Base-by-base conservation (phyloP, 345 rosid genomes). In the Atalantia buxifolia region DNA sequence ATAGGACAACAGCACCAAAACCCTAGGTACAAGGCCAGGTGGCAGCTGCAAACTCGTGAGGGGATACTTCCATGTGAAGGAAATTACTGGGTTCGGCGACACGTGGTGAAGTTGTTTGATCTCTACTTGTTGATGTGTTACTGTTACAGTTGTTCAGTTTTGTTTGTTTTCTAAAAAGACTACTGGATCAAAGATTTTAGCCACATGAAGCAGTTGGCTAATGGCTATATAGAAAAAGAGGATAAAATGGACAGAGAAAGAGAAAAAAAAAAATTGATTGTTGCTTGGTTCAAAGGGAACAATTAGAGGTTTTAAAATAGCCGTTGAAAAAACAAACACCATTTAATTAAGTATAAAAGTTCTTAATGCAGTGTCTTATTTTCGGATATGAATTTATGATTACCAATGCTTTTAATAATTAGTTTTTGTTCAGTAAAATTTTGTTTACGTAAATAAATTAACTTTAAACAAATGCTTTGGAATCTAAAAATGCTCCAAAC, bases 131-230 rank as follows among this genome's bases (percentile, higher is more conserved):
- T 56, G n/a, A 25, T 19, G 45, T 36, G 35, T 59, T 59, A 24
- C 66, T 14, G 53, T 36, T 69, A 14, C 65, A 70, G 65, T 76
- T 71, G 82, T 82, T 66, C 31, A 40, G 24, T 74, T 74, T 82
- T 82, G 68, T 69, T 61, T 75, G 59, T 24, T 75, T 30, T 61
- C 71, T 36, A n/a, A 55, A 55, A 66, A 25, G 22, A 36, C 64
- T n/a, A 77, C 1, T 9, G 8, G 33, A 16, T 63, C 33, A 1
- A 35, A 31, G 5, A 64, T 18, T 35, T 13, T 30, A 30, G 68
- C n/a, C 40, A 31, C 0, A 31, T 18, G 68, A 30, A 31, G 57
- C 5, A 6, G 68, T 7, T 12, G 66, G 65, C 14, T 25, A 30
- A n/a, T 59, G 27, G 22, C 8, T 64, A 9, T 12, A 22, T 6